A percentile compares a stretch with the other conserved stretches of the same genome.
Conservation (phyloP, 345 rosid species). For the Theobroma cacao region DNA sequence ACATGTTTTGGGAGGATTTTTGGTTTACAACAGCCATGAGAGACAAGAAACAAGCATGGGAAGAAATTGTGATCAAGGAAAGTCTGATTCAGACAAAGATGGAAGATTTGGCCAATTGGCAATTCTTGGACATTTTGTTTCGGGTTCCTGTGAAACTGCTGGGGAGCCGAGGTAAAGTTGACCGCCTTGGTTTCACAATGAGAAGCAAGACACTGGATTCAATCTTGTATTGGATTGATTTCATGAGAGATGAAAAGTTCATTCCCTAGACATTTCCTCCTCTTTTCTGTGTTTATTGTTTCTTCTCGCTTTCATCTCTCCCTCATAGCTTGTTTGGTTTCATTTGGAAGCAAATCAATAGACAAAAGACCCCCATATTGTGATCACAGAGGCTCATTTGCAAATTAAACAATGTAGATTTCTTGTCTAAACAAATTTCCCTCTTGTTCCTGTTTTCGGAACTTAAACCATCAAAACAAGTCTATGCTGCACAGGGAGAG, state of each 20-base stretch:
- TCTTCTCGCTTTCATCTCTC: neutral
- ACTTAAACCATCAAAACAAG: neutral
- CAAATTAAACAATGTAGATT: neutral
- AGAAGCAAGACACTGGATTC: conserved; percentile 48
- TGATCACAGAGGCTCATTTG: neutral
- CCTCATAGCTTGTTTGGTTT: neutral
- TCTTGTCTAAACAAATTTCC: neutral
- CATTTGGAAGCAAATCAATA: neutral
- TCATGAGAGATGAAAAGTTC: conserved; percentile 62
- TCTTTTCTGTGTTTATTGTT: neutral
- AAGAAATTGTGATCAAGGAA: conserved; percentile 55
- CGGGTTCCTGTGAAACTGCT: conserved; percentile 68
- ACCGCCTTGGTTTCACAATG: conserved; percentile 58
- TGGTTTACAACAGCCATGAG: conserved; percentile 47
- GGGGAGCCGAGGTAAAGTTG: conserved; percentile 65
- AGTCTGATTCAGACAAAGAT: conserved; percentile 47
- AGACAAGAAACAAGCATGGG: conserved; percentile 56
- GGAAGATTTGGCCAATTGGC: conserved; percentile 85
- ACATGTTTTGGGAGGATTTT: conserved; percentile 45
- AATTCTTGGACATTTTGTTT: conserved; percentile 65
- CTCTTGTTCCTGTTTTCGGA: neutral
- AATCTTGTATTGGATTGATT: conserved; percentile 69
- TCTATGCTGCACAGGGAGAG: neutral
- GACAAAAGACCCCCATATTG: neutral
- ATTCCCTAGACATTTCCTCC: conserved; percentile 32